Conservation (phyloP, 306 rosid genomes). For the Purshia tridentata region DNA sequence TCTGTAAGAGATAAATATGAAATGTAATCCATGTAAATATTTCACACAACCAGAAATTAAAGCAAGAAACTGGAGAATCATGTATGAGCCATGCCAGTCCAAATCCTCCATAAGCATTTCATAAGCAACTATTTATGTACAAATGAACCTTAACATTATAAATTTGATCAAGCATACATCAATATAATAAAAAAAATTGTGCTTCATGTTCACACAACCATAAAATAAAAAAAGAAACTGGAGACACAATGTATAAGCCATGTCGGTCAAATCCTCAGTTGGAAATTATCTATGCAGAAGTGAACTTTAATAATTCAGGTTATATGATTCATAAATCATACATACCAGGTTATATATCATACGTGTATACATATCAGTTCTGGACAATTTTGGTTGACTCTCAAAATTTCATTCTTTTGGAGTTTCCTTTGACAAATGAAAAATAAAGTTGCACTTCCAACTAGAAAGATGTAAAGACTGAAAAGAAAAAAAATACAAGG, state of each 20-base stretch:
- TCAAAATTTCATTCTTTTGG: too few relatives aligned
- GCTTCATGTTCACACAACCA: neutral
- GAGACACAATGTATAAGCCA: neutral
- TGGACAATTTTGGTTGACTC: too few relatives aligned
- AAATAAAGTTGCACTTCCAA: too few relatives aligned
- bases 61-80: conserved; percentile 1
- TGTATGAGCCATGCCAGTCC: neutral
- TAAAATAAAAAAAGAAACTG: neutral
- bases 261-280: neutral
- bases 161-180: neutral
- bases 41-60: conserved; percentile 1
- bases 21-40: conserved; percentile 26
- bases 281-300: neutral
- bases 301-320: neutral
- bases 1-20: conserved; percentile 46
- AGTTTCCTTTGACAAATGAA: too few relatives aligned
- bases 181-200: neutral
- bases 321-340: too few relatives aligned
- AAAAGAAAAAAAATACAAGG: neutral
- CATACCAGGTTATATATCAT: too few relatives aligned
- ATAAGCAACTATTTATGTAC: neutral
- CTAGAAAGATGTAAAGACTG: neutral
- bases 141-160: neutral
- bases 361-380: too few relatives aligned
- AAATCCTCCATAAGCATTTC: neutral